Evolutionary conservation across 2,329 filamentous ascomycete species (phyloP).

Genomic region (Aspergillus costaricaensis): DNA sequence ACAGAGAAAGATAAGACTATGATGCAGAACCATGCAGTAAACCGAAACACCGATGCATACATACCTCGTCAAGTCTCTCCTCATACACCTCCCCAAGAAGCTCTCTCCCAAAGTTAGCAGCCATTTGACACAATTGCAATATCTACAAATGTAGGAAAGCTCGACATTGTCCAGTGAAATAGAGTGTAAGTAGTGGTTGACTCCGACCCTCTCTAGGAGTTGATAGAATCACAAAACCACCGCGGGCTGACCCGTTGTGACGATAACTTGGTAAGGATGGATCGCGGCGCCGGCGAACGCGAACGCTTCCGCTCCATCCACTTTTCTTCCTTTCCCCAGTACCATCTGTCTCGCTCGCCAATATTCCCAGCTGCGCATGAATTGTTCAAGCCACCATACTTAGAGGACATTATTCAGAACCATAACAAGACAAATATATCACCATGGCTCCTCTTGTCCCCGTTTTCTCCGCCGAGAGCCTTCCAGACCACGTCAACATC

Average conservation of each 20-base stretch:
- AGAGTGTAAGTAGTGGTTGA: neutral
- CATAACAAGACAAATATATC: neutral
- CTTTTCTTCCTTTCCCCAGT: neutral
- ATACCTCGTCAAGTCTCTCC: constrained; percentile 54
- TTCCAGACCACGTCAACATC: constrained; percentile 55
- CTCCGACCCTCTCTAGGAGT: neutral
- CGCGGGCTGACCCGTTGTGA: neutral
- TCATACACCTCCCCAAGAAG: constrained; percentile 55
- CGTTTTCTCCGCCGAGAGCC: constrained; percentile 54
- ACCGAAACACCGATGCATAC: constrained; percentile 4
- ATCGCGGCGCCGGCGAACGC: neutral
- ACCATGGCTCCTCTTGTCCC: constrained; percentile 59
- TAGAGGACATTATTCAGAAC: neutral
- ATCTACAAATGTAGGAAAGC: too few relatives aligned
- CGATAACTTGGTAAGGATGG: neutral
- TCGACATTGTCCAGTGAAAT: neutral
- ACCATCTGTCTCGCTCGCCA: neutral
- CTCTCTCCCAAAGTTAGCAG: constrained; percentile 51
- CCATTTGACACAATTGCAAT: constrained; percentile 20
- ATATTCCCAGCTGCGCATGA: neutral
- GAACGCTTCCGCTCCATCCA: constrained; percentile 3
- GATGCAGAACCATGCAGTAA: neutral
- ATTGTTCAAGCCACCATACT: neutral
- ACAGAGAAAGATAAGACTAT: neutral
- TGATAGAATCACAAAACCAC: neutral